These are phyloP conservation scores for Selenicereus undatus DNA, from an alignment of 148 eudicot species.

Conservation along the genomic window DNA sequence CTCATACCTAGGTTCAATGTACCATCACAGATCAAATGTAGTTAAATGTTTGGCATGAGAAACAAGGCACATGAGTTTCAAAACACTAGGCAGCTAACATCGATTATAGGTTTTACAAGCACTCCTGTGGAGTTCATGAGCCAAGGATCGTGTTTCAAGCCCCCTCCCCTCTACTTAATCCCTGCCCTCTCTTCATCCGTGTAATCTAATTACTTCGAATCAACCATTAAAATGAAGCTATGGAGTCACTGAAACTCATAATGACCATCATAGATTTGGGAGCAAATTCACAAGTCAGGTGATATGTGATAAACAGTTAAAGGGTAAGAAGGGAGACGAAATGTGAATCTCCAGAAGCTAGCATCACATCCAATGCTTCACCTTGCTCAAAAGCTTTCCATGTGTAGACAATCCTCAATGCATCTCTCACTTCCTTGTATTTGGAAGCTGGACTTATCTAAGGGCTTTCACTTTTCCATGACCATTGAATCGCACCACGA, in stretches of 20 bases:
- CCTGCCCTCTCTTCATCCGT: neutral
- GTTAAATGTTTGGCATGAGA: neutral
- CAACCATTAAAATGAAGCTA: neutral
- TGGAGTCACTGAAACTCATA: neutral
- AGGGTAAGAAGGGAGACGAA: neutral
- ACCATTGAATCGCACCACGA: neutral
- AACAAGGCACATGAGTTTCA: neutral
- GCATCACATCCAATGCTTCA: too few species aligned
- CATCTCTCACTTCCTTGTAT: too few species aligned
- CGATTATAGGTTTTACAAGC: neutral
- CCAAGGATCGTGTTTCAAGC: neutral
- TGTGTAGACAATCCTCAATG: too few species aligned
- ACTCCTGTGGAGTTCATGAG: neutral
- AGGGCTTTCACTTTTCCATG: neutral
- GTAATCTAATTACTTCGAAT: neutral
- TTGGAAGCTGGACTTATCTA: too few species aligned
- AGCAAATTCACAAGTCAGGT: neutral
- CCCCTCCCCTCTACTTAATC: neutral
- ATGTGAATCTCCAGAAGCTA: too few species aligned
- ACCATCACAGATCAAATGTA: neutral
- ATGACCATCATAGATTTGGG: neutral
- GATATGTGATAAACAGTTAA: neutral
- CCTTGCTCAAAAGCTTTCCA: too few species aligned
- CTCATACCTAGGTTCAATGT: neutral
- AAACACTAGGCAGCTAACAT: neutral